These are phyloP conservation scores for Coniferiporia weirii DNA, from an alignment of 1,284 basidiomycete genomes.

Conservation along the genomic window DNA sequence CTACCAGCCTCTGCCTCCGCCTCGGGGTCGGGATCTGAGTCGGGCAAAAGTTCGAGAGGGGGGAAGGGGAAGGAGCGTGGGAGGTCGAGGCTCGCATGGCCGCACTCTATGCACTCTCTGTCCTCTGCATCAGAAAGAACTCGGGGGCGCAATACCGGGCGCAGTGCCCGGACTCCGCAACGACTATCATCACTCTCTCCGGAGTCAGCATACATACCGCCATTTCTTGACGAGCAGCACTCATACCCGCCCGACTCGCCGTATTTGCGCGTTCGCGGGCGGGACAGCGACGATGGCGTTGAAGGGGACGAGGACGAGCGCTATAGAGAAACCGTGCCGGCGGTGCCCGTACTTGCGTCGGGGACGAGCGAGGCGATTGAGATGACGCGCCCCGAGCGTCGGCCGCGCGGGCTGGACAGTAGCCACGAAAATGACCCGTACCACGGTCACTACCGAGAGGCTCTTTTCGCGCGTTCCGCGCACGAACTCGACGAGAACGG, in stretches of 20 bases:
- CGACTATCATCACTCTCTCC: neutral
- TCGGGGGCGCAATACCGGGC: neutral
- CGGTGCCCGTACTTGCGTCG: neutral
- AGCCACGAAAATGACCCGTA: conserved; percentile 5
- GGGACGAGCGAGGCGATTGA: neutral
- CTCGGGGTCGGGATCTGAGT: conserved; percentile 7
- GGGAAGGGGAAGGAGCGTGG: neutral
- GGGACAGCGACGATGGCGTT: neutral
- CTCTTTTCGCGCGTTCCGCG: neutral
- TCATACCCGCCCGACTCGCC: neutral
- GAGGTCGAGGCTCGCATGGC: neutral
- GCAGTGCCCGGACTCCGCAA: neutral
- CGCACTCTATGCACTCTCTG: neutral
- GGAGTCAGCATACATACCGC: neutral
- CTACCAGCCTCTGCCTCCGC: conserved; percentile 4
- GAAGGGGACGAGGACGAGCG: neutral
- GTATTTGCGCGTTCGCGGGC: neutral
- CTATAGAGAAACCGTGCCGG: neutral
- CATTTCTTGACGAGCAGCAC: neutral
- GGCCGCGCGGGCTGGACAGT: neutral
- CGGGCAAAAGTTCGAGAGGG: neutral
- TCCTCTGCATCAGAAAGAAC: neutral
- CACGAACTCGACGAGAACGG: neutral
- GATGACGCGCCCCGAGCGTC: neutral
- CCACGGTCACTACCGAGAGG: conserved; percentile 4